Evolutionary conservation across 352 stramenopile species (phyloP), one percentile per base, ranked within the genome.

Genomic region (Globisporangium iwayamae): DNA sequence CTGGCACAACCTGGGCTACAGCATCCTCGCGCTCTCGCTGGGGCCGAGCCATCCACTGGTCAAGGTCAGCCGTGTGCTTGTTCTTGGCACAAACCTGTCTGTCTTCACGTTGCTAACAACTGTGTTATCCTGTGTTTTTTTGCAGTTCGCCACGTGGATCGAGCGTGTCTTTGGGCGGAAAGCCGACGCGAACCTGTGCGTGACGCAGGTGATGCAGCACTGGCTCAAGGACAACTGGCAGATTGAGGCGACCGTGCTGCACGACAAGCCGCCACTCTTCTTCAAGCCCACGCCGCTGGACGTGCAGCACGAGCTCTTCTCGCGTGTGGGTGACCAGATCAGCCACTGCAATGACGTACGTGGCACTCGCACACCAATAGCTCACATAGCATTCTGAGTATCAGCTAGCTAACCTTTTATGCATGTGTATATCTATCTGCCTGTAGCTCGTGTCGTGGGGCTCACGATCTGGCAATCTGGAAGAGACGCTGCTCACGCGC

Each of bases 1-100:
- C 74, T 99, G 98, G 98, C 98, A 99, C 77, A 99, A 99, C 80
- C 73, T 99, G 39, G 98, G 97, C 34, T 99, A 97, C 82, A 99
- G 94, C 61, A 98, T 99, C 75, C 88, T 99, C 47, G 83, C 76
- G 45, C 73, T 90, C 45, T 96, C 81, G 45, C 73, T 90, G 54
- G 85, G 72, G 43, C 65, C 62, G 34, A 63, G 56, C 34, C 82
- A 96, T 57, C 68, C 74, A 20, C 68, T 95, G n/a, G 87, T 95
- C 38, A 90, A 90, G 73, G 83, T 90, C 56, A 7, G 51, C 68
- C 48, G 2, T 41, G 2, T 41, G 8, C 36, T 41, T 10, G 41
- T 63, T 20, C 6, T 22, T 55, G 18, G 34, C 20, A 51, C 55
- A 32, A 14, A 14, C 22, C 8, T 55, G 36, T 50, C 8, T 50